These are phyloP conservation scores for Leccinum aurantiacum DNA, from an alignment of 768 basidiomycete genomes.

Conservation along the genomic window DNA sequence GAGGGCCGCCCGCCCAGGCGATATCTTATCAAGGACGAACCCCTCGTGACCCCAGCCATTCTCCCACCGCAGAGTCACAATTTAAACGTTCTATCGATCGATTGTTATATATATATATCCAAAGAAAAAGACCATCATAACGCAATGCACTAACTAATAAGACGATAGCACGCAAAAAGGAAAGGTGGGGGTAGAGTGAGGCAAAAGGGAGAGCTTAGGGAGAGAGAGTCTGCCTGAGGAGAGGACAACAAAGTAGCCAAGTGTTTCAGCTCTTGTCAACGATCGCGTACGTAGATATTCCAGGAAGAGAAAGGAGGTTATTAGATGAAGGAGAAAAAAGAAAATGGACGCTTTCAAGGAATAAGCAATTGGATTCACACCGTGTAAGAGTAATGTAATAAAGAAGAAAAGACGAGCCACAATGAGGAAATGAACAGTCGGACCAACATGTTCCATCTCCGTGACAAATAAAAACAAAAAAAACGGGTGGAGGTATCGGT, in stretches of 20 bases:
- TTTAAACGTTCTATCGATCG: background rate
- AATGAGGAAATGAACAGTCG: slow-evolving; percentile 5
- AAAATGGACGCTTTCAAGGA: slow-evolving; percentile 3
- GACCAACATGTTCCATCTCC: slow-evolving; percentile 11
- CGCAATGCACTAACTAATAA: slow-evolving; percentile 17
- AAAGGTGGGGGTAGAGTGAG: background rate
- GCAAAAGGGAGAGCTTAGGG: background rate
- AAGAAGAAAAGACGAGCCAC: background rate
- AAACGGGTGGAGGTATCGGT: slow-evolving; percentile 27
- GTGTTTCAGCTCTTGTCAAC: slow-evolving; percentile 18
- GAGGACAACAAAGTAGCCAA: slow-evolving; percentile 25
- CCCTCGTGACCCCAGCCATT: slow-evolving; percentile 1
- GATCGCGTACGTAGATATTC: slow-evolving; percentile 21
- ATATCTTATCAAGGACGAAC: slow-evolving; percentile 10
- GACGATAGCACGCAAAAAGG: slow-evolving; percentile 3
- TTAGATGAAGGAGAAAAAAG: slow-evolving; percentile 23
- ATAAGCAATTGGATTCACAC: slow-evolving; percentile 13
- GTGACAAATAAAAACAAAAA: slow-evolving; percentile 1
- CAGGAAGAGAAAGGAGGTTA: slow-evolving; percentile 7
- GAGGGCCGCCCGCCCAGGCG: background rate
- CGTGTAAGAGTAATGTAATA: slow-evolving; percentile 4
- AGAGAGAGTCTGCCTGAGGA: slow-evolving; percentile 15
- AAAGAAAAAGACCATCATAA: slow-evolving; percentile 16
- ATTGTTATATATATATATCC: background rate
- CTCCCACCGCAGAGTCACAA: background rate